Conservation (phyloP, 225 moss, liverwort and hornwort species). For the Physcomitrellopsis africana region DNA sequence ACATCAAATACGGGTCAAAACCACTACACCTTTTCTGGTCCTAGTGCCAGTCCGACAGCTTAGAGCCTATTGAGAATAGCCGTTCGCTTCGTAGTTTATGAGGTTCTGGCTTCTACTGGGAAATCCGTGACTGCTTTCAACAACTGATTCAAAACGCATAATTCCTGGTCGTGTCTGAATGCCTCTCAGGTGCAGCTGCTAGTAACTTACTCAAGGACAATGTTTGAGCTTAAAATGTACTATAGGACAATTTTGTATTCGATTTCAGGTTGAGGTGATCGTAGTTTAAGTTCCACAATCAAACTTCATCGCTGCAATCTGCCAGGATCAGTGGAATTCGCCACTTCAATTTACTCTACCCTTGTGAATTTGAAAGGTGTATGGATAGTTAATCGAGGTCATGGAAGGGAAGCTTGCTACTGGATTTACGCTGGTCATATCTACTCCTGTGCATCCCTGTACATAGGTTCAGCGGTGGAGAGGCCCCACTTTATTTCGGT, state of each 20-base stretch:
- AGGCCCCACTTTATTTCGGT: no score
- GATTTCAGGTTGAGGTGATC: constrained; percentile 35
- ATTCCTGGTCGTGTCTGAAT: constrained; percentile 13
- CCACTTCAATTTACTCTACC: no score
- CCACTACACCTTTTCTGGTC: constrained; percentile 21
- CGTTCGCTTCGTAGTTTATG: constrained; percentile 6
- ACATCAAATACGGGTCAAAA: constrained; percentile 26
- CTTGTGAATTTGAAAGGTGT: no score
- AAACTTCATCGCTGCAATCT: constrained; percentile 7
- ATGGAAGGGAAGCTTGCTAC: no score
- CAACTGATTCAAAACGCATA: neutral
- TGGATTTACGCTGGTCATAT: no score
- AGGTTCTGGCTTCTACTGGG: constrained; percentile 21
- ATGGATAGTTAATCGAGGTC: no score
- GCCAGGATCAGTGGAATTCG: neutral
- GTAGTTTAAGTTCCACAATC: constrained; percentile 15
- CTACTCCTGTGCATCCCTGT: no score
- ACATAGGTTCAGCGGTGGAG: no score
- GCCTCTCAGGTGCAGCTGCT: constrained; percentile 23
- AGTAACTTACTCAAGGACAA: neutral
- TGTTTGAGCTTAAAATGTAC: constrained; percentile 36
- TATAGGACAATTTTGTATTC: constrained; percentile 43
- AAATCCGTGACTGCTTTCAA: constrained; percentile 19
- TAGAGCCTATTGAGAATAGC: constrained; percentile 11
- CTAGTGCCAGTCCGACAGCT: constrained; percentile 13